These are phyloP conservation scores for Aspergillus aculeatinus DNA, from an alignment of 2,329 filamentous ascomycete genomes.

Conservation along the genomic window DNA sequence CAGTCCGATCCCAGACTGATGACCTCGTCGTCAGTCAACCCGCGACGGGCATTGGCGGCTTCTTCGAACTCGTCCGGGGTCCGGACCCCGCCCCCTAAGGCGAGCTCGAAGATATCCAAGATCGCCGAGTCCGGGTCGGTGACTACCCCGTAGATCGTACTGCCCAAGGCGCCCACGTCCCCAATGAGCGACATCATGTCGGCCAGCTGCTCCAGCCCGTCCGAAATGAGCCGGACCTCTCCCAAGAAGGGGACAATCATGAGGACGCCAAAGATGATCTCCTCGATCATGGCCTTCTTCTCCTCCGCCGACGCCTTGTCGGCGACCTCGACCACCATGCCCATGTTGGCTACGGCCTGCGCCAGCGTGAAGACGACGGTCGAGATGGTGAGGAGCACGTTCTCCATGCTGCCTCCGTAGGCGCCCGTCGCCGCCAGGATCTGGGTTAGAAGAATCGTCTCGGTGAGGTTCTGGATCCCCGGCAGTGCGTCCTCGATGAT, in stretches of 20 bases:
- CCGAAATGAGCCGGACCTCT: not conserved
- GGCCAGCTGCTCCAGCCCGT: slow-evolving; percentile 1
- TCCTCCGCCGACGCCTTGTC: not conserved
- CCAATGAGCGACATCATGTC: slow-evolving; percentile 5
- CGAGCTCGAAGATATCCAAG: not conserved
- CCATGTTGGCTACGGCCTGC: not conserved
- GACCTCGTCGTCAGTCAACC: not conserved
- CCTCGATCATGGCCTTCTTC: slow-evolving; percentile 2
- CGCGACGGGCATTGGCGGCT: slow-evolving; percentile 3
- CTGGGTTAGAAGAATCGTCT: not conserved
- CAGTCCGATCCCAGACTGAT: slow-evolving; percentile 2
- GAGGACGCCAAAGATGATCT: not conserved
- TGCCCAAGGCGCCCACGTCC: not conserved
- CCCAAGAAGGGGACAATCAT: slow-evolving; percentile 1
- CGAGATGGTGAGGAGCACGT: slow-evolving; percentile 1
- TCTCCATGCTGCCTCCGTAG: not conserved
- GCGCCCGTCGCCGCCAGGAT: not conserved
- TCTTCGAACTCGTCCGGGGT: not conserved
- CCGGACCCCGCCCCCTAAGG: not conserved
- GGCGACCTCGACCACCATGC: not conserved
- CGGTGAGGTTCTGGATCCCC: not conserved
- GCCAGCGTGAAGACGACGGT: slow-evolving; percentile 3
- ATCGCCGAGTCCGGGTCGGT: slow-evolving; percentile 2
- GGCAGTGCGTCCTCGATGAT: not conserved
- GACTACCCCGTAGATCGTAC: slow-evolving; percentile 1